Percentiles rank a stretch among this genome's conserved stretches.
Evolutionary conservation across 1,284 basidiomycete species (phyloP).

Genomic region (Athelia sp.): DNA sequence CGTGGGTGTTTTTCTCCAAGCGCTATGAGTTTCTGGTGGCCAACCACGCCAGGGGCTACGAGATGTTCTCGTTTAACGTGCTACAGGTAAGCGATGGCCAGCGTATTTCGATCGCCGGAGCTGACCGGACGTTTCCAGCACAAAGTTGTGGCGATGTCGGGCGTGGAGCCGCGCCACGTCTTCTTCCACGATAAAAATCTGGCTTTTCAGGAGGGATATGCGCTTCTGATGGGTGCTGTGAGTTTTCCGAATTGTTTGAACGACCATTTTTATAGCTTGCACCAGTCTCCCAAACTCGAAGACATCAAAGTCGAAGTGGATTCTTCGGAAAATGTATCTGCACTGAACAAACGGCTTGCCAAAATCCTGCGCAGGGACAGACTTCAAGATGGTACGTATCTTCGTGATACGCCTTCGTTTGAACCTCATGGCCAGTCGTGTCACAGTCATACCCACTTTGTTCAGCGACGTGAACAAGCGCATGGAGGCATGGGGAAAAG

Average conservation of each 20-base stretch:
- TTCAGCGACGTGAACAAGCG: no score
- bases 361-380: constrained; percentile 18
- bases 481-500: constrained; percentile 25
- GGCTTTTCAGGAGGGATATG: constrained; percentile 28
- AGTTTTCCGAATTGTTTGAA: constrained; percentile 5
- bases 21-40: no score
- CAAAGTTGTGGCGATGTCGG: constrained; percentile 24
- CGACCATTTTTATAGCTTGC: background rate
- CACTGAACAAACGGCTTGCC: constrained; percentile 15
- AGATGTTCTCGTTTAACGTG: background rate
- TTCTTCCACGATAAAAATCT: constrained; percentile 27
- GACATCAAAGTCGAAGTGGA: constrained; percentile 21
- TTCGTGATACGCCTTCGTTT: background rate
- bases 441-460: constrained; percentile 24
- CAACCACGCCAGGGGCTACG: no score
- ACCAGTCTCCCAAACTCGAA: background rate
- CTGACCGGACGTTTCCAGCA: constrained; percentile 17
- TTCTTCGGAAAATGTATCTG: background rate
- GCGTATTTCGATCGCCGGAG: background rate
- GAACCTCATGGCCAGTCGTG: background rate
- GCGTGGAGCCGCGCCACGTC: constrained; percentile 24
- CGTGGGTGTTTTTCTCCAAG: no score
- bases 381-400: constrained; percentile 15
- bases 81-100: background rate
- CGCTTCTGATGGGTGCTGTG: constrained; percentile 27